A percentile compares a stretch with the other conserved stretches of the same genome.
phyloP scores from a whole-genome alignment of 2,329 filamentous ascomycete genomes.

The Ophiosphaerella narmari region DNA sequence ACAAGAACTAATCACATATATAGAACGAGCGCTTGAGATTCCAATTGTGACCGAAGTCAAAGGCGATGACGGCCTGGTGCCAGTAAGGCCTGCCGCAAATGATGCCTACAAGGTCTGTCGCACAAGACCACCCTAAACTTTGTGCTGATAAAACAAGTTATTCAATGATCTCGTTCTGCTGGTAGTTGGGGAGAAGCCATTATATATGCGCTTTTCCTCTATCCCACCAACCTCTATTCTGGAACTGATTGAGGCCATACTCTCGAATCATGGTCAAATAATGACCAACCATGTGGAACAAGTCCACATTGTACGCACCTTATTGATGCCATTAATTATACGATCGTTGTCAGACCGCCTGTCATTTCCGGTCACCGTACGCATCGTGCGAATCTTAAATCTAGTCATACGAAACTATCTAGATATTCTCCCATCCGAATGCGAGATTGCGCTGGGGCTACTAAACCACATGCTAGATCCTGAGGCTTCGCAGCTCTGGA shows the following conservation, averaged over 20 bases:
- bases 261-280: constrained; percentile 82
- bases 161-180: constrained; percentile 90
- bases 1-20: constrained; percentile 13
- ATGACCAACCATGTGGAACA: constrained; percentile 82
- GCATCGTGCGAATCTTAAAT: constrained; percentile 81
- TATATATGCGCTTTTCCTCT: constrained; percentile 78
- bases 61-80: constrained; percentile 65
- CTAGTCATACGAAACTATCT: constrained; percentile 80
- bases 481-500: constrained; percentile 79
- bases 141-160: constrained; percentile 56
- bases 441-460: constrained; percentile 79
- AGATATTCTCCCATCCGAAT: constrained; percentile 73
- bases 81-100: constrained; percentile 74
- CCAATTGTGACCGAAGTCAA: constrained; percentile 70
- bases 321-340: constrained; percentile 83
- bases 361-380: constrained; percentile 80
- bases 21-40: constrained; percentile 53
- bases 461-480: constrained; percentile 87
- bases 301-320: constrained; percentile 73
- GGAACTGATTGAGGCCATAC: constrained; percentile 87
- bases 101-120: constrained; percentile 74
- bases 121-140: background rate
- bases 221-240: constrained; percentile 83
- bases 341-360: constrained; percentile 76
- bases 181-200: constrained; percentile 80